Percentiles rank a stretch among this genome's conserved stretches.
These are phyloP conservation scores for Bipolaris gigantea DNA, from an alignment of 2,329 filamentous ascomycete species.

Conservation along the genomic window DNA sequence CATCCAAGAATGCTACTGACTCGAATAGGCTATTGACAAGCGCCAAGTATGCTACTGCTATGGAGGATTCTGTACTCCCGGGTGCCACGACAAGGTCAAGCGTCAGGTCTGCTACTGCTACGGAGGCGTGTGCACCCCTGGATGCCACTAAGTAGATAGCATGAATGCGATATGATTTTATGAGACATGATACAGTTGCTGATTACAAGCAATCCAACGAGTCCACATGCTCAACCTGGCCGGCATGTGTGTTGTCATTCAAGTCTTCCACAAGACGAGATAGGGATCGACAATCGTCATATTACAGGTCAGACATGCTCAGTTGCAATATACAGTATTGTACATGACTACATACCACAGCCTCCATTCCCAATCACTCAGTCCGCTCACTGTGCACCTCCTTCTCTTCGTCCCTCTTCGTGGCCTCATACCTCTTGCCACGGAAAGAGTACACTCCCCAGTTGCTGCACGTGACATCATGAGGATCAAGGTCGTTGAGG, in stretches of 20 bases:
- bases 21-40: not conserved
- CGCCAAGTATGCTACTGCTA: slow-evolving; percentile 5
- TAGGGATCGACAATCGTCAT: not conserved
- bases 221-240: no score
- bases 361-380: slow-evolving; percentile 14
- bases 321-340: not conserved
- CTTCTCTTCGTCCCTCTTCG: slow-evolving; percentile 52
- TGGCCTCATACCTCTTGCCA: slow-evolving; percentile 87
- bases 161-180: not conserved
- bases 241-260: no score
- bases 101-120: slow-evolving; percentile 5
- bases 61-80: not conserved
- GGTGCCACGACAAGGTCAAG: not conserved
- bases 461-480: slow-evolving; percentile 92
- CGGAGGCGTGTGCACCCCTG: not conserved
- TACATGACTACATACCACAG: slow-evolving; percentile 2
- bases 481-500: slow-evolving; percentile 90
- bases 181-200: not conserved
- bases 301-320: not conserved
- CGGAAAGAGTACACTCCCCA: slow-evolving; percentile 98
- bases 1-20: not conserved
- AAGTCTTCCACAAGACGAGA: no score
- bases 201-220: no score
- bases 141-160: not conserved
- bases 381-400: slow-evolving; percentile 43